Evolutionary conservation across 148 eudicot genomes (phyloP), one percentile per base, ranked within the genome.

Genomic region (Mesembryanthemum crystallinum): DNA sequence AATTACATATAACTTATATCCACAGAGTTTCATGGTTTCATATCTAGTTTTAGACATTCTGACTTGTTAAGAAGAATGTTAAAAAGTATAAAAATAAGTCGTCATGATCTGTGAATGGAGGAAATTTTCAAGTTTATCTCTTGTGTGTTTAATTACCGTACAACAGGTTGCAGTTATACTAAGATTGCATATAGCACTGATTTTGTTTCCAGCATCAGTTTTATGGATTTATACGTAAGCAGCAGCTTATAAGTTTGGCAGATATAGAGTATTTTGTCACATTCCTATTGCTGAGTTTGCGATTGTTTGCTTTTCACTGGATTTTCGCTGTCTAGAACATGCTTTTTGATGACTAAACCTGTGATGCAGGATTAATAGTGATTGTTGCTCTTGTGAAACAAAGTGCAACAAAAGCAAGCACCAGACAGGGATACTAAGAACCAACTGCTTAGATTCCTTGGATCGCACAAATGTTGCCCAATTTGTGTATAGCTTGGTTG

Each of bases 401-500:
- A 52, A 52, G 17, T n/a, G 28, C 39, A 33, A 6, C 55, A 49
- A 27, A 61, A 13, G 11, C 4, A 77, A 55, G 35, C 68, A 29
- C 6, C 99, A 95, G 76, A 81, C 80, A 67, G 99, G 99, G 61
- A 89, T 95, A 64, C 76, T 95, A 39, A 78, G 98, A 75, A 85
- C 94, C 49, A 95, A 95, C 72, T 95, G 99, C 86, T 86, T 95
- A 64, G 99, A 95, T 69, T 95, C 97, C 71, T 85, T 95, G 79
- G 99, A 95, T 76, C 94, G 99, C 57, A 95, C 99, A 55, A 95
- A 95, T 78, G 92, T 85, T 58, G 96, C 92, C 3, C 98, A 95
- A 71, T 95, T 77, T 79, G 96, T 90, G n/a, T 91, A 82, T 82
- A 93, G 97, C 70, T 67, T 88, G 77, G 93, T 86, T 80, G 90